Base-by-base conservation (phyloP, 2,329 filamentous ascomycete genomes). In the Fusarium bulbicola region DNA sequence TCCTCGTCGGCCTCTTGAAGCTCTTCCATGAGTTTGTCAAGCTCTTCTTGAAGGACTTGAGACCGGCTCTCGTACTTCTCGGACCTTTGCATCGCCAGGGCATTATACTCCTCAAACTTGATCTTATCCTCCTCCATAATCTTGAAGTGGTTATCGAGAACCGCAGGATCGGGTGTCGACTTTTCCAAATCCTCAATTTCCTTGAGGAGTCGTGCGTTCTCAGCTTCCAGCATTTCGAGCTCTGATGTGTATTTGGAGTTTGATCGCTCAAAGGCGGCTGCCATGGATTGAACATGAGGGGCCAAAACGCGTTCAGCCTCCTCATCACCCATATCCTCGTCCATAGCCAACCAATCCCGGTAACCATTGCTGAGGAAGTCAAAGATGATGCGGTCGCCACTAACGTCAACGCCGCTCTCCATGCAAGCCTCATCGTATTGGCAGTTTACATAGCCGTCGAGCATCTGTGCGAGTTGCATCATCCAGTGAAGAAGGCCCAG, bases 81-180 rank as follows among this genome's bases (percentile, higher is more conserved):
- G 1, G 95, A 93, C 78, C 95, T 94, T 68, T 92, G 91, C 77
- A 93, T 88, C 74, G 97, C 94, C 37, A 92, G 90, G 45, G 91
- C 90, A 80, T 98, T 98, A 86, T 98, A 99, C 79, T 94, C 92
- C 79, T 98, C 95, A 76, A 98, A 99, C 79, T 99, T 98, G 79
- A 92, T 88, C 78, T 93, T 95, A 83, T 99, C 97, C 76, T 97
- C 95, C 80, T 97, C 95, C 83, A 99, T 90, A 62, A 98, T 95
- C 79, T 94, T 93, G 85, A 95, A 97, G 78, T 95, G 91, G 77
- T 95, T 92, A 80, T 98, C 95, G 30, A 98, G 85, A 63, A 95
- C 92, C 7, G 92, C 92, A 32, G 96, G 91, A 79, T 97, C 92
- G 0, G 94, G 94, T 0, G 92, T 94, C 18, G 92, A 92, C 80